Conservation (phyloP, 306 rosid genomes). For the Citrullus colocynthis region DNA sequence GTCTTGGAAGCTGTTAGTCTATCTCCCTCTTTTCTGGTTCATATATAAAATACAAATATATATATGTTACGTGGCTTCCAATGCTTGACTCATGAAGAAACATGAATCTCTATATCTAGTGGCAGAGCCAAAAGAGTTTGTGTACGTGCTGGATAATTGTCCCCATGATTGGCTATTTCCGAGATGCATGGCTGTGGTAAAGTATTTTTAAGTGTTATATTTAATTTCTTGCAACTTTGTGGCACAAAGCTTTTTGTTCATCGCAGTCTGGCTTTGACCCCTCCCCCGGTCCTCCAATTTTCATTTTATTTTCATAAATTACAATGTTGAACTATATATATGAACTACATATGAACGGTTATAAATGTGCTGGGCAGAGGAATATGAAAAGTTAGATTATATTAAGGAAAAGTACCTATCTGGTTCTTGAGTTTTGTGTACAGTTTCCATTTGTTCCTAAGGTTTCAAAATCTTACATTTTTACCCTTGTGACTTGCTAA, state of each 20-base stretch:
- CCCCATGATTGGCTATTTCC: constrained; percentile 97
- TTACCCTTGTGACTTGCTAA: too few species aligned
- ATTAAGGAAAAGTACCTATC: neutral
- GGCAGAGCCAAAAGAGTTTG: constrained; percentile 42
- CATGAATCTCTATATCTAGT: constrained; percentile 30
- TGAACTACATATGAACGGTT: neutral
- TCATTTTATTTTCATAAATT: neutral
- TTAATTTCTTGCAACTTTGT: neutral
- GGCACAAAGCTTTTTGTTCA: neutral
- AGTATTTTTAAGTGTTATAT: neutral
- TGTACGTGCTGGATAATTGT: constrained; percentile 75
- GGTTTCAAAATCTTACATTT: too few species aligned
- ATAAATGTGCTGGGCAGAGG: neutral
- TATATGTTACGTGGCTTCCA: neutral
- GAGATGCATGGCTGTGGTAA: constrained; percentile 78
- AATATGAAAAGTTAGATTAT: neutral
- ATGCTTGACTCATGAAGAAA: neutral
- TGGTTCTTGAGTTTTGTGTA: too few species aligned
- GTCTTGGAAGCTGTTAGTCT: constrained; percentile 77
- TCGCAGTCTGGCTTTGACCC: neutral
- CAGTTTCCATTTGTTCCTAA: too few species aligned
- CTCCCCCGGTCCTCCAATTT: neutral
- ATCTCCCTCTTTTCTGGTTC: neutral
- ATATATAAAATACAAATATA: neutral
- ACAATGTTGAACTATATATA: neutral